phyloP scores from a whole-genome alignment of 106 monocot species.

The Amphibolis antarctica region DNA sequence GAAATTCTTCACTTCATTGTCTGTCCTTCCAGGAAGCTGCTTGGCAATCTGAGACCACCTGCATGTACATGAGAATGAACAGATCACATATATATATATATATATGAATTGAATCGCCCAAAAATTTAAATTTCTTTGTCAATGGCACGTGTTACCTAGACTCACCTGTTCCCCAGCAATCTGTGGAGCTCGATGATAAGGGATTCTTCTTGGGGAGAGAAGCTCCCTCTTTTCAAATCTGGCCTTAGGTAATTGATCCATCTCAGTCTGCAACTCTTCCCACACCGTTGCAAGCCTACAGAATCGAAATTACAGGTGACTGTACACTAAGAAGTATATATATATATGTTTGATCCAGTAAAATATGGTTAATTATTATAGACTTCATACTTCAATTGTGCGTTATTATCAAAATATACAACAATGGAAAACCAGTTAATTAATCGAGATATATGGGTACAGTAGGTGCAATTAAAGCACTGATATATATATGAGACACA shows the following conservation, averaged over 20 bases:
- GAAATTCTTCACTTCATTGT: conserved; percentile 84
- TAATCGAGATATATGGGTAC: too few relatives aligned
- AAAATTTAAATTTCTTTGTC: too few relatives aligned
- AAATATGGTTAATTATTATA: too few relatives aligned
- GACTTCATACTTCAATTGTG: too few relatives aligned
- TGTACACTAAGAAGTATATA: too few relatives aligned
- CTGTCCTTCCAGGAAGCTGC: conserved; percentile 74
- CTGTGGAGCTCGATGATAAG: conserved; percentile 40
- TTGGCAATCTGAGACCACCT: conserved; percentile 85
- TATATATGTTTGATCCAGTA: too few relatives aligned
- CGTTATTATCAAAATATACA: too few relatives aligned
- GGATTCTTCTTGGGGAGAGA: conserved; percentile 32
- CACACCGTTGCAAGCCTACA: conserved; percentile 33
- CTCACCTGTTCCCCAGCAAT: conserved; percentile 36
- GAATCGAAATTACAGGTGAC: background rate
- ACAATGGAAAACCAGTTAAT: too few relatives aligned
- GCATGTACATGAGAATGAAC: background rate
- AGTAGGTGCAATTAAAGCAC: too few relatives aligned
- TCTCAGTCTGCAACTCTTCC: conserved; percentile 33
- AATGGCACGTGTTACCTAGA: too few relatives aligned
- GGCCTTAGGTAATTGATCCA: conserved; percentile 30
- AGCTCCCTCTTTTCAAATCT: conserved; percentile 34
- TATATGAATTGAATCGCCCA: background rate
- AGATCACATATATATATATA: background rate
- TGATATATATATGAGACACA: too few relatives aligned